phyloP scores from a whole-genome alignment of 164 flowering plant genomes.

The Sextonia rubra region DNA sequence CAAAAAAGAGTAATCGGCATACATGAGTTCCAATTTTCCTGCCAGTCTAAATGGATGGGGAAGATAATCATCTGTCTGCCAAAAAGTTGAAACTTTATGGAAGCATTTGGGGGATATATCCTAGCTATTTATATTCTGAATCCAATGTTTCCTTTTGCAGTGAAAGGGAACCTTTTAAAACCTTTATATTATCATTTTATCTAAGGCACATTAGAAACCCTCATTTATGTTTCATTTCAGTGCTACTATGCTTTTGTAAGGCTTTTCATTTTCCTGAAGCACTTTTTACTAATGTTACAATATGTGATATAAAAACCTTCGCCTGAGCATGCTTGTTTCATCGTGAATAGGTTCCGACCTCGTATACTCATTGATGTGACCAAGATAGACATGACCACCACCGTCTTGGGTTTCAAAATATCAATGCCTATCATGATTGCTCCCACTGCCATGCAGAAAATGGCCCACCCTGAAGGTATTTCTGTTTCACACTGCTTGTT shows the following conservation, averaged over 20 bases:
- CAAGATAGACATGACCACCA: conserved; percentile 65
- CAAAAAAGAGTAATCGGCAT: background rate
- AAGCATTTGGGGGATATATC: background rate
- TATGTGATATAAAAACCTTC: background rate
- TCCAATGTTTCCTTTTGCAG: background rate
- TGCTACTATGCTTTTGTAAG: background rate
- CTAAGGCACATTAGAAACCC: no score
- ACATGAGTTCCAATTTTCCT: no score
- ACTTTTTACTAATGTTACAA: background rate
- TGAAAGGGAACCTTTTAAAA: background rate
- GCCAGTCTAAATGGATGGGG: background rate
- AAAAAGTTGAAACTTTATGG: background rate
- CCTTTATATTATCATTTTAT: background rate
- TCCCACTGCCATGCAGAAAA: conserved; percentile 85
- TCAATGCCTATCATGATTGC: conserved; percentile 95
- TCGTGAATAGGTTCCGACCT: conserved; percentile 59
- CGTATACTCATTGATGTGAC: conserved; percentile 86
- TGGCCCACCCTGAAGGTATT: conserved; percentile 91
- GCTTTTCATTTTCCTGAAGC: background rate
- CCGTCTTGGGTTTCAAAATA: conserved; percentile 70
- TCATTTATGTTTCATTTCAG: no score
- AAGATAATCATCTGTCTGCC: background rate
- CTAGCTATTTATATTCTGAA: background rate
- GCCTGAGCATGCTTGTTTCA: background rate
- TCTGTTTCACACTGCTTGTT: background rate